Base-by-base conservation (phyloP, 2,329 filamentous ascomycete genomes). In the Paraphaeosphaeria minitans region DNA sequence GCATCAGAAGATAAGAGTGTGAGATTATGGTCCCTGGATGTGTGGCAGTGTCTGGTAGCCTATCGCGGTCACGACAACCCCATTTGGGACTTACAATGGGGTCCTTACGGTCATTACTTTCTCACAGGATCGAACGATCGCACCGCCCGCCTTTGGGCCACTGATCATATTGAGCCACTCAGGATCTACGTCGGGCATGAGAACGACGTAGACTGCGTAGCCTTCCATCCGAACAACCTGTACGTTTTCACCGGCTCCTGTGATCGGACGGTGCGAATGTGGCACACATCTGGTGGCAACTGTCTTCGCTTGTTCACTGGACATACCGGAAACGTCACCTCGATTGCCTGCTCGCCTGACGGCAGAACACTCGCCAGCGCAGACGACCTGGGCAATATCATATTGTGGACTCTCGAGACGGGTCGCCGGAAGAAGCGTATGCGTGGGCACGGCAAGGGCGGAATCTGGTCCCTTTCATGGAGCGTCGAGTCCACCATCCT, bases 211-310 rank as follows among this genome's bases (percentile, higher is more conserved):
- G 96, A 96, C 53, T 88, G 89, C 45, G 84, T 97, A n/a, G 84
- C 90, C 14, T 99, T 95, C 88, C 95, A 99, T 70, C 92, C 94
- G 0, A 99, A 99, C 73, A 92, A 92, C 19, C 87, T 90, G 6
- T 99, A 98, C 69, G 82, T 97, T 46, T 97, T 99, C 77, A 97
- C 95, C 0, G 93, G 91, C 3, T 96, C 92, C 13, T 91, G 91
- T 65, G 93, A 99, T 77, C 94, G 94, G 76, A 95, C 93, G 0
- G 91, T 98, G 35, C 89, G 95, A 31, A 98, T 99, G 94, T 99
- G 95, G 95, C 89, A 93, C 10, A 86, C 97, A n/a, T 85, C 87
- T 12, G 94, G 90, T 9, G 95, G 95, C 29, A 88, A 89, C 61
- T 92, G 93, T 37, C 91, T 97, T 5, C 90, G 95, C 27, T 87